Percentiles rank a stretch among this genome's conserved stretches.
phyloP scores from a whole-genome alignment of 306 rosid genomes.

The Purshia tridentata region DNA sequence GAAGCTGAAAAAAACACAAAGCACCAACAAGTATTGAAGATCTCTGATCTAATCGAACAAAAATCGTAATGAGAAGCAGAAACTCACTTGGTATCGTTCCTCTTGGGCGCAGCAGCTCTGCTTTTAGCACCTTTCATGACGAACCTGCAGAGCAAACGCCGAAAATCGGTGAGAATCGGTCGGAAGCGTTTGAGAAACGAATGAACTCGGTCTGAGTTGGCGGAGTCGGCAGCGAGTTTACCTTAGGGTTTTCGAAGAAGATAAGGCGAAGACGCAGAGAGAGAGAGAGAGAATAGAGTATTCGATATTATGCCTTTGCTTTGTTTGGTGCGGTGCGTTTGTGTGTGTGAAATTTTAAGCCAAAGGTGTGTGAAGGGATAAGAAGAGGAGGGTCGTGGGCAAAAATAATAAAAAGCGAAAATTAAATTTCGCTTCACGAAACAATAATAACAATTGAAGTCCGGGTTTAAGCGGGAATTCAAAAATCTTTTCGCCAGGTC shows the following conservation, averaged over 20 bases:
- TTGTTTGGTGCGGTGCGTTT: constrained; percentile 29
- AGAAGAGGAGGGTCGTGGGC: constrained; percentile 41
- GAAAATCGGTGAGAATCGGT: constrained; percentile 10
- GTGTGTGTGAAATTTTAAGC: constrained; percentile 19
- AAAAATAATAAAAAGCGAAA: constrained; percentile 12
- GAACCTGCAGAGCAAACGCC: constrained; percentile 23
- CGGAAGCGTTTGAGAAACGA: not conserved
- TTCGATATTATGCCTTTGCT: constrained; percentile 14
- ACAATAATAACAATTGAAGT: constrained; percentile 64
- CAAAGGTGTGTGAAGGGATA: constrained; percentile 38
- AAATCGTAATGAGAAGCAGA: not conserved
- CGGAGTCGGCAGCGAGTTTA: constrained; percentile 12
- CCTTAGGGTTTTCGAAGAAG: constrained; percentile 26
- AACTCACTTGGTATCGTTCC: constrained; percentile 50
- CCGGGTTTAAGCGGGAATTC: constrained; percentile 92
- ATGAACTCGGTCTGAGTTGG: constrained; percentile 24
- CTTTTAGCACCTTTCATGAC: constrained; percentile 67
- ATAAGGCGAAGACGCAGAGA: constrained; percentile 5
- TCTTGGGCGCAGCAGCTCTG: constrained; percentile 51
- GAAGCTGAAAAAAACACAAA: no score
- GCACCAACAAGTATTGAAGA: not conserved
- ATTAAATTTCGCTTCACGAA: constrained; percentile 29
- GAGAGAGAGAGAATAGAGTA: not conserved
- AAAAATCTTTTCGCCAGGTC: constrained; percentile 50
- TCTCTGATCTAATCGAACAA: constrained; percentile 16